phyloP scores from a whole-genome alignment of 345 rosid species.

The Pugionium dolabratum region DNA sequence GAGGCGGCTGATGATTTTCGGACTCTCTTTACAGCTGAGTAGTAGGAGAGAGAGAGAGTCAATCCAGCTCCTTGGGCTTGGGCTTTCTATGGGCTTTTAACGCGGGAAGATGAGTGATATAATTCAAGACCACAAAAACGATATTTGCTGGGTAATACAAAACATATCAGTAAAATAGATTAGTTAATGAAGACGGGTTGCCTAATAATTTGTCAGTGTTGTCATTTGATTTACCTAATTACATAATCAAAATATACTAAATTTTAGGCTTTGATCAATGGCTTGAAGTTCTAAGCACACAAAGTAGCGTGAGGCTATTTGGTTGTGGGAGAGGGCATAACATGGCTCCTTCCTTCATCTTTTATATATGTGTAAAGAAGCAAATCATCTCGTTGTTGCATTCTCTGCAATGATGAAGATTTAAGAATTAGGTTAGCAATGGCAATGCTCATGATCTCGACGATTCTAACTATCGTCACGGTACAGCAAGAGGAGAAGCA shows the following conservation, averaged over 20 bases:
- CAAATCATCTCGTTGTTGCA: background rate
- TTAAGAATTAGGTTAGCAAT: constrained; percentile 18
- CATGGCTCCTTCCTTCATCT: background rate
- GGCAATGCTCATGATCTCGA: constrained; percentile 21
- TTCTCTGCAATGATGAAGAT: constrained; percentile 17
- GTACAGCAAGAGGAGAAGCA: constrained; percentile 37
- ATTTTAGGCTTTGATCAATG: too few species aligned
- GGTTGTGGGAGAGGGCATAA: constrained; percentile 32
- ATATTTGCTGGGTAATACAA: too few species aligned
- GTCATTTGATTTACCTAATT: too few species aligned
- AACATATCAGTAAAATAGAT: too few species aligned
- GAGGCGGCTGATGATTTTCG: constrained; percentile 46
- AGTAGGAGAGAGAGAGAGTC: background rate
- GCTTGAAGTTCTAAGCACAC: constrained; percentile 6
- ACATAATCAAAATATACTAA: too few species aligned
- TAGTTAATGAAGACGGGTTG: too few species aligned
- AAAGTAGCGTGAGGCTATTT: constrained; percentile 23
- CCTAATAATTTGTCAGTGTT: too few species aligned
- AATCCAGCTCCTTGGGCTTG: constrained; percentile 31
- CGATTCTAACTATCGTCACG: constrained; percentile 27
- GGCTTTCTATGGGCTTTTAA: background rate
- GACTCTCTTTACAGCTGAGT: constrained; percentile 27
- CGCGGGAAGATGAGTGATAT: constrained; percentile 1
- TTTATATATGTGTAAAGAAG: background rate
- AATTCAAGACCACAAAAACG: background rate